Evolutionary conservation across 2,329 filamentous ascomycete species (phyloP).

Genomic region (Aureobasidium musti): DNA sequence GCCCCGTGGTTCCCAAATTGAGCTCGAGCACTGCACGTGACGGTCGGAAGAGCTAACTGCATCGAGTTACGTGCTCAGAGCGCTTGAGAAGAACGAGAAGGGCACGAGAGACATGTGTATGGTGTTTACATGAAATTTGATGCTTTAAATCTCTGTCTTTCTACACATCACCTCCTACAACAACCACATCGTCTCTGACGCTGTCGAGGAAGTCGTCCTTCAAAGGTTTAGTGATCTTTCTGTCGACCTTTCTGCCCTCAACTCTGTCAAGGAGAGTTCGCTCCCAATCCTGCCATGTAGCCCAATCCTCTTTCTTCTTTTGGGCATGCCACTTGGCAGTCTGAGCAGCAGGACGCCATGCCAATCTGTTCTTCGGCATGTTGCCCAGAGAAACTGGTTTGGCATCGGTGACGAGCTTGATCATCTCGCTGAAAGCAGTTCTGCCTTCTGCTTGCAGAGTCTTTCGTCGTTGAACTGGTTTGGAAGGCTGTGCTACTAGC

Average conservation of each 20-base stretch:
- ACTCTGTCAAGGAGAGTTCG: conserved; percentile 34
- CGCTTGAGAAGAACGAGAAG: not conserved
- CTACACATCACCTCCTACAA: not conserved
- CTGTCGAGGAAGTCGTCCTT: not conserved
- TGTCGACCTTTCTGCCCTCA: not conserved
- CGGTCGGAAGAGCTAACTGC: not conserved
- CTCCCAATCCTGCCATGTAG: conserved; percentile 46
- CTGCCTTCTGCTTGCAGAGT: conserved; percentile 63
- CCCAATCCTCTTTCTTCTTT: conserved; percentile 65
- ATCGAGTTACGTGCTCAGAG: not conserved
- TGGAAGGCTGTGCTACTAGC: conserved; percentile 50
- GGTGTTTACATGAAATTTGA: not conserved
- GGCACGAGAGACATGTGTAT: not conserved
- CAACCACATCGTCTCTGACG: not conserved
- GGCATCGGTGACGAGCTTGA: conserved; percentile 61
- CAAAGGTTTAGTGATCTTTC: not conserved
- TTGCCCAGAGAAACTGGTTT: conserved; percentile 61
- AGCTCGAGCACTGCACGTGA: not conserved
- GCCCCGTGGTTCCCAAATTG: too few species aligned
- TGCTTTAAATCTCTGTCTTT: not conserved
- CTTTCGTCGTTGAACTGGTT: conserved; percentile 45
- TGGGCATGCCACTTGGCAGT: conserved; percentile 69
- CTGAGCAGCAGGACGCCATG: conserved; percentile 65
- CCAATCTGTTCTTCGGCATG: conserved; percentile 61
- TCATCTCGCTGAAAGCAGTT: conserved; percentile 65